Evolutionary conservation across 1,284 basidiomycete genomes (phyloP).

Genomic region (Melanopsichium pennsylvanicum): DNA sequence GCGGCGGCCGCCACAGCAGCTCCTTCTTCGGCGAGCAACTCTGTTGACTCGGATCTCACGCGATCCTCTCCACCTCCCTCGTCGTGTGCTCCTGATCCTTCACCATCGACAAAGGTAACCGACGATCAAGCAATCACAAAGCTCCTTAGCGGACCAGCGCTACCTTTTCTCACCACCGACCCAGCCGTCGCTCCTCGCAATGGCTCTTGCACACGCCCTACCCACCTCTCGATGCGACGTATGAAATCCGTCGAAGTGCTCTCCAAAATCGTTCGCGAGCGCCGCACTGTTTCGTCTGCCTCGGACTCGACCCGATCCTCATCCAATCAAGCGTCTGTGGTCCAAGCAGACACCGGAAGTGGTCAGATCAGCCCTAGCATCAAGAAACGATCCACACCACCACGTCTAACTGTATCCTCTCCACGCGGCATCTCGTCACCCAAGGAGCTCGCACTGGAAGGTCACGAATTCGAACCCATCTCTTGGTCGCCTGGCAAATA

Average conservation of each 20-base stretch:
- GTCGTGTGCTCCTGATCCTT: not conserved
- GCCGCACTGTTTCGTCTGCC: constrained; percentile 9
- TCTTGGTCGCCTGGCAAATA: constrained; percentile 32
- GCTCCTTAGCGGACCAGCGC: constrained; percentile 24
- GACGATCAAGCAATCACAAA: constrained; percentile 19
- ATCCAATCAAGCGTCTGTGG: not conserved
- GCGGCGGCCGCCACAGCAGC: constrained; percentile 1
- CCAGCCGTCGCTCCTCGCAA: constrained; percentile 42
- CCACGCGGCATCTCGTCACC: constrained; percentile 45
- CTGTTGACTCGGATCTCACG: not conserved
- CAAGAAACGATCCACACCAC: constrained; percentile 31
- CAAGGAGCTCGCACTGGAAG: constrained; percentile 32
- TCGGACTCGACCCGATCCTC: not conserved
- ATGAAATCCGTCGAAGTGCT: constrained; percentile 50
- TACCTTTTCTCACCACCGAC: constrained; percentile 40
- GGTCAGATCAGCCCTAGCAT: constrained; percentile 23
- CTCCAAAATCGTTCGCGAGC: constrained; percentile 33
- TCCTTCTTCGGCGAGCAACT: not conserved
- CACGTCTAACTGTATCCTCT: constrained; percentile 38
- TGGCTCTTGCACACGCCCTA: constrained; percentile 31
- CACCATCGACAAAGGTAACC: not conserved
- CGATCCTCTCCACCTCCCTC: not conserved
- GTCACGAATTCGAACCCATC: constrained; percentile 38
- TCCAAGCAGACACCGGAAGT: constrained; percentile 6
- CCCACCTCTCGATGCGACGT: constrained; percentile 33